Base-by-base conservation (phyloP, 352 stramenopile genomes). In the Phytophthora parvispora region DNA sequence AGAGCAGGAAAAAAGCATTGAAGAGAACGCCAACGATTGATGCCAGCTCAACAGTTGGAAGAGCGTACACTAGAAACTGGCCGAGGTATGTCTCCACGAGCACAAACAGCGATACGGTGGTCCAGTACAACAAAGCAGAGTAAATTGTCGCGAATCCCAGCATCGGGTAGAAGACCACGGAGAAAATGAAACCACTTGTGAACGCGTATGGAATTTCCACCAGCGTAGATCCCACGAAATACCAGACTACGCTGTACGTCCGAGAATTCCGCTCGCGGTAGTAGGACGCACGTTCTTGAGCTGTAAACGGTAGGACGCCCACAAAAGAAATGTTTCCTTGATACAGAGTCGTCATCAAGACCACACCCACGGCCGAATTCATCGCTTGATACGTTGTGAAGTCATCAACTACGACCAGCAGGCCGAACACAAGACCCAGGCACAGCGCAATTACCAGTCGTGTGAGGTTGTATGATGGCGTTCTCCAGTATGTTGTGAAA, bases 281-380 rank as follows among this genome's bases (percentile, higher is more conserved):
- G 61, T 85, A 98, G 42, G 91, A 84, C 22, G 84, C 84, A 20
- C 92, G 77, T 62, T 97, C 87, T 27, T 77, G 75, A 60, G 84
- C 67, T 48, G 93, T 89, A 13, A 96, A 74, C 20, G 87, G 80
- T 6, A 97, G 48, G 2, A 83, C 74, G 0, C 72, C 84, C 18
- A 93, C 74, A 29, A 94, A 84, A 40, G 78, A 74, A 16, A 85
- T 81, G 38, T 90, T 74, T 28, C 75, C 75, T 24, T 91, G 75
- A 58, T 97, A 97, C 38, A 88, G 52, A 13, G 90, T 84, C 2
- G 81, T 82, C 15, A 90, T 79, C 70, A 94, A 97, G 45, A 97
- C 87, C 7, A 95, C 71, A 36, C 84, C 83, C 13, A 97, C 60
- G 5, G 68, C 80, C 0, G 61, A 42, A 32, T 83, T 82, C 27